Base-by-base conservation (phyloP, 1,284 basidiomycete genomes). In the Athelia psychrophila region DNA sequence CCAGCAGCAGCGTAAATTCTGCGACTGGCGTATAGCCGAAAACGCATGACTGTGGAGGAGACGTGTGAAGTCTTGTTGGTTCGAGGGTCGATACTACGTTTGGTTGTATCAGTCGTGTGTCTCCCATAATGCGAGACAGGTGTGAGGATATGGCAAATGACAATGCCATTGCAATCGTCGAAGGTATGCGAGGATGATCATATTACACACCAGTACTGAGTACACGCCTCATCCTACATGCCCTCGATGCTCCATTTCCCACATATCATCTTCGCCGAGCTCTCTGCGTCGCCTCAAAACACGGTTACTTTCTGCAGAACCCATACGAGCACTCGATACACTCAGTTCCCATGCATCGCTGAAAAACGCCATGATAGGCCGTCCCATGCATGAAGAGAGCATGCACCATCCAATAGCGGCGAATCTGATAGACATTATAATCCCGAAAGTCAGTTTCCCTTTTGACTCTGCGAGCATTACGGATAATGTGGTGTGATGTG, bases 341-440 rank as follows among this genome's bases (percentile, higher is more conserved):
- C 61, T 58, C 30, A 72, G 72, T 42, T 78, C 67, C 80, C 79
- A 83, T 18, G 80, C 58, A 42, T 73, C 72, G 23, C 70, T 67
- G 27, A 80, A 52, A 16, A 69, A 61, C 23, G 66, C 68, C 40
- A 73, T 65, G 36, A 83, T 65, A 2, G 81, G 69, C 9, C 68
- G 68, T 22, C 85, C 84, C 54, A 86, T 62, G 67, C 85, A 86
- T 3, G 83, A 85, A 32, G 83, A 85, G 48, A 86, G 64, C 51
- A 86, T 66, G 60, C 85, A 87, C 81, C 84, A 85, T 35, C 73
- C 73, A 5, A 85, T 60, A 24, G 76, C 69, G 24, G 74, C 72
- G 47, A 79, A 63, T 46, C 84, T 86, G 51, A 51, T 19, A 51
- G 40, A 30, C 16, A 30, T 36, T n/a, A n/a, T n/a, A n/a, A n/a